These are phyloP conservation scores for Nicotiana otophora DNA, from an alignment of 257 asterid genomes.

Conservation along the genomic window DNA sequence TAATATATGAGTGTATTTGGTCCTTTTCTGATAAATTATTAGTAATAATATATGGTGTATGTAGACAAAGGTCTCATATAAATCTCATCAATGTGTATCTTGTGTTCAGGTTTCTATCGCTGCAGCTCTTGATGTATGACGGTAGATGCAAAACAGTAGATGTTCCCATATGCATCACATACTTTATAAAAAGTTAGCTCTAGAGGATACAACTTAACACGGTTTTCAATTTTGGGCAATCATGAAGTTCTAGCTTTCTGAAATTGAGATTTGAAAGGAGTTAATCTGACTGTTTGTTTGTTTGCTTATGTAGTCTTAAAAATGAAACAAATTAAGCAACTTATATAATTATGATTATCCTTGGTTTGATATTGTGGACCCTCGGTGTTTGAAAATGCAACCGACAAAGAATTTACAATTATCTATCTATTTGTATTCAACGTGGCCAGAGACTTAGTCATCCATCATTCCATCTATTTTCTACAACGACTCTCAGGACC, in stretches of 20 bases:
- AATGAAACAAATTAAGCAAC: background rate
- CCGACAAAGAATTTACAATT: background rate
- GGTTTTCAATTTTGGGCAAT: background rate
- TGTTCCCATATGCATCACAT: no score
- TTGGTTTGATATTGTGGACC: conserved; percentile 2
- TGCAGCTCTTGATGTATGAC: no score
- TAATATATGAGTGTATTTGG: no score
- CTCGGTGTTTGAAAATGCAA: background rate
- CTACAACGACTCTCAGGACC: background rate
- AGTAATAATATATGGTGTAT: no score
- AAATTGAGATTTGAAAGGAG: background rate
- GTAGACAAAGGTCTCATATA: no score
- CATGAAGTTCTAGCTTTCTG: background rate
- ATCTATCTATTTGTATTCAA: background rate
- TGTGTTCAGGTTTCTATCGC: no score
- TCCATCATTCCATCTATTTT: background rate
- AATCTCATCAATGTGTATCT: no score
- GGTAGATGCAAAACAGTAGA: no score
- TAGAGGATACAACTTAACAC: background rate
- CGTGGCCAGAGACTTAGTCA: background rate
- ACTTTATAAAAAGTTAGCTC: background rate
- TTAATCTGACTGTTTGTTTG: background rate
- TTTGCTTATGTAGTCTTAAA: background rate
- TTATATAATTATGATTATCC: background rate
- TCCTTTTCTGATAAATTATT: no score